Base-by-base conservation (phyloP, 1,139 yeast genomes). In the Pneumocystis oryctolagi region DNA sequence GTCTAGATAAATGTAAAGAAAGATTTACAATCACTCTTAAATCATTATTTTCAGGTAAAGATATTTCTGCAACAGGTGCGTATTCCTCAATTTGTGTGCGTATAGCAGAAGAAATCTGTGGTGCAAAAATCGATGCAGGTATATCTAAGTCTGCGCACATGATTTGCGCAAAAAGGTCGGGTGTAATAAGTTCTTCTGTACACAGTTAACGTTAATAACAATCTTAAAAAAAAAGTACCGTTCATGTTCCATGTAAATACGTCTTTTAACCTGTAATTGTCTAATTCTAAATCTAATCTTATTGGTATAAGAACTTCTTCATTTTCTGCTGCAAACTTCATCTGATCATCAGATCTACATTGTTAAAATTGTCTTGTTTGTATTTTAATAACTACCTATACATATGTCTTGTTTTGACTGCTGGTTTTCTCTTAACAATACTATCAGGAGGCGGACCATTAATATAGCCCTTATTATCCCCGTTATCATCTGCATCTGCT, bases 231-330 rank as follows among this genome's bases (percentile, higher is more conserved):
- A 28, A 58, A 58, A 25, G 14, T 18, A 58, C 92, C 97, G 70
- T 85, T 84, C 60, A 87, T 71, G 71, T 92, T 89, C 98, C 98
- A 92, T 80, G 90, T 80, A 70, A 94, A 84, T 66, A 84, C 83
- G 71, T 92, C 99, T 28, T 82, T 84, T 34, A 90, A 78, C 65
- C 87, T 70, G 66, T 69, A 74, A 32, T 66, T 65, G 31, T 83
- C 81, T 42, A 81, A 80, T 64, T 85, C 84, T 53, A 90, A 73
- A 64, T 82, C 83, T 55, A 94, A 75, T 66, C 89, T 82, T 39
- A 92, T 84, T 1, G 99, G 98, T 31, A 92, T 83, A 61, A 89
- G 75, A 2, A 81, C 74, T 64, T 74, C 77, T 30, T 63, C 65
- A 31, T 59, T 63, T 30, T 74, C 75, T 9, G 73, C 78, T 64